Percentiles rank a stretch among this genome's conserved stretches.
Evolutionary conservation across 331 rosid genomes (phyloP).

Genomic region (Pyracantha coccinea): DNA sequence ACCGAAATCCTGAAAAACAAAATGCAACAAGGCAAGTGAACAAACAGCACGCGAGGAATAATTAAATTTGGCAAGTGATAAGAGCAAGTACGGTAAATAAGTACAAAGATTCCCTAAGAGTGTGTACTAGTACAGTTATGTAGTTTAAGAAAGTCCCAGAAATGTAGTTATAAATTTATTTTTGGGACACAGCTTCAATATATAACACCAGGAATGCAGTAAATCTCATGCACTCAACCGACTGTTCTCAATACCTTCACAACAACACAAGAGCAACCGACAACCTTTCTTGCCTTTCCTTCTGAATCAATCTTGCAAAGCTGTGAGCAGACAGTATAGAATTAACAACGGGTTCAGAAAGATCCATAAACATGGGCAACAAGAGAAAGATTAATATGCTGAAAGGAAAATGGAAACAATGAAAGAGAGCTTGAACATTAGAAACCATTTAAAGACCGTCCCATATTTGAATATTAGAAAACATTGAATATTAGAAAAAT

Average conservation of each 20-base stretch:
- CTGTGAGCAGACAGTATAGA: slow-evolving; percentile 25
- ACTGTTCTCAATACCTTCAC: slow-evolving; percentile 48
- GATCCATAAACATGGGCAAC: background rate
- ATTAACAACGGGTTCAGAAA: background rate
- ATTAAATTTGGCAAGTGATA: background rate
- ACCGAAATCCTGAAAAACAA: slow-evolving; percentile 49
- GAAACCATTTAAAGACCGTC: background rate
- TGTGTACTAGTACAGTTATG: background rate
- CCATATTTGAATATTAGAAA: no score
- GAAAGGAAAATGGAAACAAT: background rate
- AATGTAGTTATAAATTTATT: background rate
- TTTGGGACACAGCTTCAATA: background rate
- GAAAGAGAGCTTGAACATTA: background rate
- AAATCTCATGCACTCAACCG: no score
- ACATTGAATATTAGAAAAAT: no score
- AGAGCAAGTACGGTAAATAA: no score
- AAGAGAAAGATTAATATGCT: background rate
- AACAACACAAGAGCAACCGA: slow-evolving; percentile 87
- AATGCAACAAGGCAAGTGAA: background rate
- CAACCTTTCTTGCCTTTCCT: slow-evolving; percentile 92
- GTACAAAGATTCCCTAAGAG: background rate
- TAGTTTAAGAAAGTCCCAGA: no score
- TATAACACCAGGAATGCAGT: background rate
- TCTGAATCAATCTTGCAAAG: slow-evolving; percentile 89
- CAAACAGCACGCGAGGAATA: background rate